A percentile compares a stretch with the other conserved stretches of the same genome.
phyloP scores from a whole-genome alignment of 2,329 filamentous ascomycete genomes.

The Aspergillus floridensis region DNA sequence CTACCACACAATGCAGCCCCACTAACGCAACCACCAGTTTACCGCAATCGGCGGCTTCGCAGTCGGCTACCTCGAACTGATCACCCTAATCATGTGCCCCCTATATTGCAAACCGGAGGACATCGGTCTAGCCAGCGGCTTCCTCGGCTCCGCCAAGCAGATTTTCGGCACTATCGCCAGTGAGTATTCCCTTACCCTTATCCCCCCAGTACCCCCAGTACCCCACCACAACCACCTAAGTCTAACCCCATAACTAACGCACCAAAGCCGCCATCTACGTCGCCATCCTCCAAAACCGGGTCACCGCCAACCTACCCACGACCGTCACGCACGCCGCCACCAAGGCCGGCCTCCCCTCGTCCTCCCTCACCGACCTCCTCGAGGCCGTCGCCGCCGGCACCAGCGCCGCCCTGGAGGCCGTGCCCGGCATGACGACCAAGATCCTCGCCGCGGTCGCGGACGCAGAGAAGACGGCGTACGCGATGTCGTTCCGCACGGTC shows the following conservation, averaged over 20 bases:
- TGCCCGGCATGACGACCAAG: background rate
- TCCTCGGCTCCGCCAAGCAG: constrained; percentile 4
- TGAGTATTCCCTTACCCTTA: background rate
- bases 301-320: background rate
- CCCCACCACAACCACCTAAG: too few relatives aligned
- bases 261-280: constrained; percentile 2
- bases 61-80: constrained; percentile 5
- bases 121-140: constrained; percentile 3
- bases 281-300: background rate
- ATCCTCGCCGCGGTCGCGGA: background rate
- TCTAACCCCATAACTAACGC: too few relatives aligned
- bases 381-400: background rate
- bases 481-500: constrained; percentile 2
- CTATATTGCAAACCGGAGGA: background rate
- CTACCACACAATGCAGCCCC: background rate
- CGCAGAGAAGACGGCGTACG: constrained; percentile 1
- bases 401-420: background rate
- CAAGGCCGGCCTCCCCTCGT: background rate
- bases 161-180: constrained; percentile 4
- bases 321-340: background rate
- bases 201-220: too few relatives aligned
- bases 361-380: background rate
- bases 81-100: constrained; percentile 4
- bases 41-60: constrained; percentile 3
- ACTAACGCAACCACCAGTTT: background rate